Evolutionary conservation across 2,329 filamentous ascomycete species (phyloP).

Genomic region (Cladosporium sp.): DNA sequence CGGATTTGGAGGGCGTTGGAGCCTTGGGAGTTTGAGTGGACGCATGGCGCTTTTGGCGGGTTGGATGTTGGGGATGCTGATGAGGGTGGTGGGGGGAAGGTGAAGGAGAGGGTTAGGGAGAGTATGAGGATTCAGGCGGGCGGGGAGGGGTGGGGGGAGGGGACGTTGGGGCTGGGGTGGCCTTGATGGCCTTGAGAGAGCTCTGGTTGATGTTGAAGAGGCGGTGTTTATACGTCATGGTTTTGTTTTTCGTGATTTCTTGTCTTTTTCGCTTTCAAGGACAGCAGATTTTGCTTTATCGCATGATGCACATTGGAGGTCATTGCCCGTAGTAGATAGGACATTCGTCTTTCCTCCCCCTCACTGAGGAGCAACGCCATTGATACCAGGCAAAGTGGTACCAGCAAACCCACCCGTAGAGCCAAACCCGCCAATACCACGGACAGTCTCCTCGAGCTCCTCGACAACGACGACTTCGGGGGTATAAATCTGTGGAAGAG

Average conservation of each 20-base stretch:
- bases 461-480: constrained; percentile 87
- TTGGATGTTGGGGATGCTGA: constrained; percentile 54
- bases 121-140: constrained; percentile 71
- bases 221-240: not conserved
- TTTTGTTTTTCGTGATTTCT: not conserved
- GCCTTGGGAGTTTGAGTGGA: constrained; percentile 57
- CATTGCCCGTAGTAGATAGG: not conserved
- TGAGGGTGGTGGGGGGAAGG: constrained; percentile 17
- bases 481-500: constrained; percentile 67
- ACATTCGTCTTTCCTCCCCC: not conserved
- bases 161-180: constrained; percentile 22
- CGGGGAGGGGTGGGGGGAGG: constrained; percentile 18
- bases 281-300: not conserved
- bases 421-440: constrained; percentile 86
- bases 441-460: constrained; percentile 81
- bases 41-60: constrained; percentile 63
- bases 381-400: constrained; percentile 24
- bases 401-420: constrained; percentile 63
- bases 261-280: not conserved
- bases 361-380: constrained; percentile 15
- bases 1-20: constrained; percentile 66
- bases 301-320: not conserved
- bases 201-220: not conserved
- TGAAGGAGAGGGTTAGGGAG: constrained; percentile 64
- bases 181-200: not conserved